phyloP scores from a whole-genome alignment of 2,329 filamentous ascomycete species.

The Gaeumannomyces tritici region DNA sequence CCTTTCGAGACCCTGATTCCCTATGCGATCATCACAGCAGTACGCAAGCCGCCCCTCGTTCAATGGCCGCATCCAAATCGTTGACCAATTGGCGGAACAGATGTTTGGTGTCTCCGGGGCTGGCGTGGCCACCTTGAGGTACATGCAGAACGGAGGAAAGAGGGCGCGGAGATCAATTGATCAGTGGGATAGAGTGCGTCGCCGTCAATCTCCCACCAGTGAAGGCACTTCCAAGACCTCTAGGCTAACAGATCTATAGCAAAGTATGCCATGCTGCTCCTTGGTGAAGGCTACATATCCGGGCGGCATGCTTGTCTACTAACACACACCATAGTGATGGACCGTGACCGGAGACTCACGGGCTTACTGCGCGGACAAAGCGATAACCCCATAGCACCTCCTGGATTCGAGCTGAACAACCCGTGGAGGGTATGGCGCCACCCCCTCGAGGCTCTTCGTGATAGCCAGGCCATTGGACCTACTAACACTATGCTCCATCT shows the following conservation, averaged over 20 bases:
- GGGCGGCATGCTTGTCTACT: background rate
- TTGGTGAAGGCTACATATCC: background rate
- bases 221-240: conserved; percentile 16
- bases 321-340: conserved; percentile 47
- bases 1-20: conserved; percentile 56
- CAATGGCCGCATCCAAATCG: conserved; percentile 2
- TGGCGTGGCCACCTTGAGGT: conserved; percentile 46
- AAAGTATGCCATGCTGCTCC: conserved; percentile 35
- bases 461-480: background rate
- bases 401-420: conserved; percentile 54
- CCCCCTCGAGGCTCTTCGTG: background rate
- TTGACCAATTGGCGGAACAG: conserved; percentile 23
- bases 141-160: conserved; percentile 51
- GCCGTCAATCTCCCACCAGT: background rate
- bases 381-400: conserved; percentile 43
- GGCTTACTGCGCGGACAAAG: conserved; percentile 49
- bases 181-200: conserved; percentile 51
- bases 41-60: conserved; percentile 24
- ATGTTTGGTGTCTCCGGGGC: conserved; percentile 55
- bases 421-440: conserved; percentile 48
- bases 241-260: conserved; percentile 29
- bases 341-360: conserved; percentile 52
- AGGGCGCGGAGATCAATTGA: conserved; percentile 50
- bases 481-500: conserved; percentile 9
- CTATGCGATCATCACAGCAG: conserved; percentile 53